Evolutionary conservation across 2,329 filamentous ascomycete genomes (phyloP).

Genomic region (Colletotrichum graminicola): DNA sequence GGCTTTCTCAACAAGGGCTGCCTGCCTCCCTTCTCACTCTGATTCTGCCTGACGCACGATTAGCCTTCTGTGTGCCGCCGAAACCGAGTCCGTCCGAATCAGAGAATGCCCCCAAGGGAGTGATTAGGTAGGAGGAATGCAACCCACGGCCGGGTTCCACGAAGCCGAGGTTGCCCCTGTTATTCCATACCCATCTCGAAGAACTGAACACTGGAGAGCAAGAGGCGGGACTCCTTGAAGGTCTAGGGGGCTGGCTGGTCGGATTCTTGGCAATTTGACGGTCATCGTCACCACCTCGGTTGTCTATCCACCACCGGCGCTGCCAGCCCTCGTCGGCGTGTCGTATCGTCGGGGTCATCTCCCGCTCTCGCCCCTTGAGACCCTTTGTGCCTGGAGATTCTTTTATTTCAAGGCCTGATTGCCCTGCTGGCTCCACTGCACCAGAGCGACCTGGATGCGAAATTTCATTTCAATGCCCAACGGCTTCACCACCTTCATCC

Average conservation of each 20-base stretch:
- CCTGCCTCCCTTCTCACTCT: background rate
- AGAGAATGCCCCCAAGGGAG: conserved; percentile 7
- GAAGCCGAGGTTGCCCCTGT: background rate
- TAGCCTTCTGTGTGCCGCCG: background rate
- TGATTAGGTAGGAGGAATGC: conserved; percentile 9
- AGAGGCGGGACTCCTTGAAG: background rate
- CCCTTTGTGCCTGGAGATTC: conserved; percentile 21
- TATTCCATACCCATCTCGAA: conserved; percentile 38
- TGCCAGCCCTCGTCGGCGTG: conserved; percentile 31
- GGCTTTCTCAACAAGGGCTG: conserved; percentile 10
- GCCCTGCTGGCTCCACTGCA: conserved; percentile 27
- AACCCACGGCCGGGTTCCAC: conserved; percentile 13
- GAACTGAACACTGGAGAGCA: conserved; percentile 15
- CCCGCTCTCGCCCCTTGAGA: conserved; percentile 34
- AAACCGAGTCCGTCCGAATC: conserved; percentile 20
- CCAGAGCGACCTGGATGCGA: conserved; percentile 36
- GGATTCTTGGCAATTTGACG: conserved; percentile 11
- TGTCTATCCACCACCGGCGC: conserved; percentile 36
- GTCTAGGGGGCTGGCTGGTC: conserved; percentile 8
- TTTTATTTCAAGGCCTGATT: conserved; percentile 36
- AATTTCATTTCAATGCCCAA: conserved; percentile 34
- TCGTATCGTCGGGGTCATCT: conserved; percentile 32
- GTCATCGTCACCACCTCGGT: conserved; percentile 35
- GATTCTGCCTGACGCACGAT: background rate
- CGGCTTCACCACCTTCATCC: conserved; percentile 4